Percentiles rank a stretch among this genome's conserved stretches.
Conservation (phyloP, 2,329 filamentous ascomycete genomes). For the Exophiala dermatitidis region DNA sequence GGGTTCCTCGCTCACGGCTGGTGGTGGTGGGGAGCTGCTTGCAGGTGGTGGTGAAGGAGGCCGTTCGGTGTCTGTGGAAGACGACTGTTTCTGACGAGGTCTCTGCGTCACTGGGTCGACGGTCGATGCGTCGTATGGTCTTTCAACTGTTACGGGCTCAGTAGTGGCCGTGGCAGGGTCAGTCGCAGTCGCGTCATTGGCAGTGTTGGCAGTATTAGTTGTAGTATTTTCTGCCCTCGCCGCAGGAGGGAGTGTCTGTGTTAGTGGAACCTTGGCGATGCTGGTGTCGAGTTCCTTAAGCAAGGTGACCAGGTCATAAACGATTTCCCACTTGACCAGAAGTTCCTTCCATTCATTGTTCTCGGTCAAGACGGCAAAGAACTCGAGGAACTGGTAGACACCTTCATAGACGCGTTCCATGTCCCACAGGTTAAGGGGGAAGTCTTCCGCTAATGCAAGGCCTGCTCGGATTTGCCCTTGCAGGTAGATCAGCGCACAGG, state of each 20-base stretch:
- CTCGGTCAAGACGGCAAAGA: slow-evolving; percentile 83
- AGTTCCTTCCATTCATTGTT: slow-evolving; percentile 74
- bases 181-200: slow-evolving; percentile 19
- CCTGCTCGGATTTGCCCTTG: slow-evolving; percentile 82
- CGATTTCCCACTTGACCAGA: slow-evolving; percentile 84
- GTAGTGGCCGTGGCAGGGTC: slow-evolving; percentile 30
- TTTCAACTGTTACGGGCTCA: slow-evolving; percentile 50
- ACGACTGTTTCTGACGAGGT: not conserved
- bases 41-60: slow-evolving; percentile 22
- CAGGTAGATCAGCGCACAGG: slow-evolving; percentile 85
- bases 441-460: slow-evolving; percentile 70
- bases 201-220: slow-evolving; percentile 10
- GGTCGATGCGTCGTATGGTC: slow-evolving; percentile 51
- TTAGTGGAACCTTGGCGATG: slow-evolving; percentile 65
- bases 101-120: not conserved
- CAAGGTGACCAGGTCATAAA: slow-evolving; percentile 79
- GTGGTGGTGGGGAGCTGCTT: slow-evolving; percentile 40
- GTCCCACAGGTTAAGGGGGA: slow-evolving; percentile 92
- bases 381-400: slow-evolving; percentile 87
- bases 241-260: slow-evolving; percentile 17
- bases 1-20: slow-evolving; percentile 52
- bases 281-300: slow-evolving; percentile 81
- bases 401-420: slow-evolving; percentile 96
- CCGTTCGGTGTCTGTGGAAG: slow-evolving; percentile 7
- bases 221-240: not conserved